These are phyloP conservation scores for Arthroderma uncinatum DNA, from an alignment of 2,329 filamentous ascomycete genomes.

Conservation along the genomic window DNA sequence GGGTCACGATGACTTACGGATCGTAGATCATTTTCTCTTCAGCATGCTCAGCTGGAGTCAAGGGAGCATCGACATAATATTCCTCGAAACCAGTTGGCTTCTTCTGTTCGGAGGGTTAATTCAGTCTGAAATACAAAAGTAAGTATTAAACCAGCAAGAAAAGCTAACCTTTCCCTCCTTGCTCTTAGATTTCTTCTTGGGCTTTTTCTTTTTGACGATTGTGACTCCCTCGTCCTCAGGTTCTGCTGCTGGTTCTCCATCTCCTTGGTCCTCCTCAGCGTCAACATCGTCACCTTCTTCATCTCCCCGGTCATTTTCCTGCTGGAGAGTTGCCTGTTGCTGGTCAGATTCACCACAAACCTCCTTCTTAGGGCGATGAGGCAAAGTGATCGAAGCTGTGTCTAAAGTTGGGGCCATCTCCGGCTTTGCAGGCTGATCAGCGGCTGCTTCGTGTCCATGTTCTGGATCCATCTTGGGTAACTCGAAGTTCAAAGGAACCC, in stretches of 20 bases:
- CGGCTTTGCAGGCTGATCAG: neutral
- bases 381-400: neutral
- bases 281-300: neutral
- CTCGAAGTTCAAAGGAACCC: neutral
- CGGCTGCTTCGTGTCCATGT: neutral
- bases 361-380: neutral
- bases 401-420: neutral
- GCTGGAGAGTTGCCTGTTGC: neutral
- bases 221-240: neutral
- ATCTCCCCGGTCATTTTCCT: no score
- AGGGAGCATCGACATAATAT: slow-evolving; percentile 66
- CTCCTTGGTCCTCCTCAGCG: neutral
- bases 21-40: slow-evolving; percentile 61
- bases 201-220: slow-evolving; percentile 18
- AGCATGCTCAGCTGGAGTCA: slow-evolving; percentile 57
- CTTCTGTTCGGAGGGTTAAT: slow-evolving; percentile 21
- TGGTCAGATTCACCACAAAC: neutral
- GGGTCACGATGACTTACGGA: slow-evolving; percentile 36
- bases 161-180: slow-evolving; percentile 17
- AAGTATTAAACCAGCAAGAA: neutral
- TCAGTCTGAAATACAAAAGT: neutral
- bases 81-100: slow-evolving; percentile 63
- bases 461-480: neutral
- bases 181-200: slow-evolving; percentile 28
- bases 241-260: neutral